Conservation (phyloP, 345 rosid species). For the Melastoma malabathricum region DNA sequence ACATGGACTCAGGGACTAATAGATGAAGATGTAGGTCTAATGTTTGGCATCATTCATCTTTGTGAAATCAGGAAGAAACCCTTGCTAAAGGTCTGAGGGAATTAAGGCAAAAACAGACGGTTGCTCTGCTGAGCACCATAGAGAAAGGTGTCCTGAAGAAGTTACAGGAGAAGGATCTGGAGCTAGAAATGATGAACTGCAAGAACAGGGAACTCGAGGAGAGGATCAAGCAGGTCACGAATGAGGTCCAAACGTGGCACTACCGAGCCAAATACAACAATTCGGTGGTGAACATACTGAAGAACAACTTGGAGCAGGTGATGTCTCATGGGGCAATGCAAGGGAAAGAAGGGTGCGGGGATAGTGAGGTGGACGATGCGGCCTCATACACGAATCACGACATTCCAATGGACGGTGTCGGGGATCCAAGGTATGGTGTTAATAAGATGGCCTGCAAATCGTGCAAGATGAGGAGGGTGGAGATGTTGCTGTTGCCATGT, state of each 20-base stretch:
- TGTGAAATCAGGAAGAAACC: constrained; percentile 39
- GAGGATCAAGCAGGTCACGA: constrained; percentile 38
- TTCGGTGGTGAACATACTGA: constrained; percentile 40
- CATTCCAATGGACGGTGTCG: constrained; percentile 12
- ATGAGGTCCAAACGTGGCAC: constrained; percentile 60
- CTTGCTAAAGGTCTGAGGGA: constrained; percentile 42
- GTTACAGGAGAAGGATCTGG: constrained; percentile 45
- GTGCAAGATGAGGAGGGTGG: constrained; percentile 38
- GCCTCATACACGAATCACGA: constrained; percentile 35
- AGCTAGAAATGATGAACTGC: constrained; percentile 43
- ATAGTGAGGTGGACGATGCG: constrained; percentile 54
- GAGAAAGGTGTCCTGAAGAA: constrained; percentile 47
- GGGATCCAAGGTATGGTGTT: constrained; percentile 7
- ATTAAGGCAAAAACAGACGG: constrained; percentile 37
- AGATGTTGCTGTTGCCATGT: constrained; percentile 49
- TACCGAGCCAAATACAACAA: constrained; percentile 56
- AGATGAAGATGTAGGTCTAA: too few species aligned
- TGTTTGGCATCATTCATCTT: background rate
- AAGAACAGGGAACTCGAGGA: constrained; percentile 55
- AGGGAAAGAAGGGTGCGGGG: constrained; percentile 65
- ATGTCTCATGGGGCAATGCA: constrained; percentile 32
- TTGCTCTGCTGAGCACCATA: constrained; percentile 33
- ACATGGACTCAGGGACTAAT: too few species aligned
- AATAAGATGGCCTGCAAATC: constrained; percentile 35
- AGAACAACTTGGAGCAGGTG: constrained; percentile 53